Evolutionary conservation across 2,329 filamentous ascomycete species (phyloP), one percentile per base, ranked within the genome.

Genomic region (Cytospora chrysosperma): DNA sequence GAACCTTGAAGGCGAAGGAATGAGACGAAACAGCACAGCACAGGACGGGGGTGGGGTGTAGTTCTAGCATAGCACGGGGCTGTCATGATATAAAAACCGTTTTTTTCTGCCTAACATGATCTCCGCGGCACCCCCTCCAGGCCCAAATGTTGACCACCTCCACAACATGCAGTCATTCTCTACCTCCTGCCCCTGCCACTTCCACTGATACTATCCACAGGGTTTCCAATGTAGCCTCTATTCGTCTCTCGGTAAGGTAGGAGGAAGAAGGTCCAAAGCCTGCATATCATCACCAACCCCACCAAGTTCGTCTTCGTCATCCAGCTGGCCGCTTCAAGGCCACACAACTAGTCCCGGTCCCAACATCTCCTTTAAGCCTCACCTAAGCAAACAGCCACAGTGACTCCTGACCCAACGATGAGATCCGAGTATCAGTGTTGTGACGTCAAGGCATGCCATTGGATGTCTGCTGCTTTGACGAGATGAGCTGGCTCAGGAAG

Each of bases 301-400:
- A 47, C 43, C 19, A n/a, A 19, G n/a, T 47, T 24, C 10, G 43
- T 24, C 43, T 62, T 65, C 52, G 56, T 58, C 43, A 51, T 37
- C 56, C 55, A 56, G 27, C n/a, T 34, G 52, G 53, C 56, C 54
- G 61, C 12, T 56, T n/a, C n/a, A n/a, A n/a, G 57, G 61, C 55
- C 54, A 37, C 61, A 19, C 50, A 12, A 24, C 43, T 21, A 47
- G 8, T 26, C 34, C 9, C 43, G 40, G 43, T 28, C 37, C 43
- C 53, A 43, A 51, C 49, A n/a, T 61, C 27, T 52, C 47, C 50
- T n/a, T 59, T 51, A 53, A 65, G 56, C 64, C 61, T 65, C 56
- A 43, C 58, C 58, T 28, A 47, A n/a, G 32, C 34, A 54, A 50
- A 43, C 52, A 58, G 54, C 57, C 55, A 49, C 58, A 52, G 27